These are phyloP conservation scores for Hypoxylon intermedium DNA, from an alignment of 495 filamentous ascomycete species.

Conservation along the genomic window DNA sequence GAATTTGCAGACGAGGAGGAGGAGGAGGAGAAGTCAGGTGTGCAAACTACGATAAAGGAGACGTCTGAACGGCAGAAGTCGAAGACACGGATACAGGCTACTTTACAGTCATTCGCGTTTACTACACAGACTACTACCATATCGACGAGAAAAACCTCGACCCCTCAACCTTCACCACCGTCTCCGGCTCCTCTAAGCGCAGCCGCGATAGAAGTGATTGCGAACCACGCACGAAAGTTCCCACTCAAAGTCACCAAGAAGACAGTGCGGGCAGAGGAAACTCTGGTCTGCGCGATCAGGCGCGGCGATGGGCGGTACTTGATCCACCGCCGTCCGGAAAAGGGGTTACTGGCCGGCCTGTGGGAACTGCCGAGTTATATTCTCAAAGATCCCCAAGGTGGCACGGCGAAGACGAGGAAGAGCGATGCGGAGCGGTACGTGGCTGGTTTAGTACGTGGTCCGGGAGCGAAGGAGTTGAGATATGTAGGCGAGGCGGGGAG, in stretches of 20 bases:
- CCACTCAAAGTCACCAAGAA: slow-evolving; percentile 52
- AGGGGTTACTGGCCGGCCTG: slow-evolving; percentile 52
- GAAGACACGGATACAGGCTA: slow-evolving; percentile 26
- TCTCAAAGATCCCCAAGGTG: slow-evolving; percentile 34
- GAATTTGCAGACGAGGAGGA: slow-evolving; percentile 32
- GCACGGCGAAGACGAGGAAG: slow-evolving; percentile 34
- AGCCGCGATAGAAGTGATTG: slow-evolving; percentile 38
- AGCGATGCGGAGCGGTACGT: slow-evolving; percentile 38
- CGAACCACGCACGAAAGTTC: slow-evolving; percentile 51
- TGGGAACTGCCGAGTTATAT: slow-evolving; percentile 56
- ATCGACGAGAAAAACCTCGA: not conserved
- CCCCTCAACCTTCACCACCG: not conserved
- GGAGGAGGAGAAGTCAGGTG: slow-evolving; percentile 4
- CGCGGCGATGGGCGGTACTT: slow-evolving; percentile 46
- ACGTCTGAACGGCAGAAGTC: slow-evolving; percentile 15
- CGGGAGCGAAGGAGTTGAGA: slow-evolving; percentile 9
- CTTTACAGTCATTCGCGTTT: slow-evolving; percentile 45
- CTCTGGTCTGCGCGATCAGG: slow-evolving; percentile 52
- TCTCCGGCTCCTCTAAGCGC: slow-evolving; percentile 5
- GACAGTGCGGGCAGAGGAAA: slow-evolving; percentile 52
- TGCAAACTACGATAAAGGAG: slow-evolving; percentile 4
- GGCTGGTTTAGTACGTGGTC: slow-evolving; percentile 9
- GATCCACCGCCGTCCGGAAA: slow-evolving; percentile 51
- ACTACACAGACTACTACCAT: slow-evolving; percentile 16
- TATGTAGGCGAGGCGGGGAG: slow-evolving; percentile 46